Percentiles rank a stretch among this genome's conserved stretches.
phyloP scores from a whole-genome alignment of 2,329 filamentous ascomycete genomes.

The Pseudogymnoascus sp. region DNA sequence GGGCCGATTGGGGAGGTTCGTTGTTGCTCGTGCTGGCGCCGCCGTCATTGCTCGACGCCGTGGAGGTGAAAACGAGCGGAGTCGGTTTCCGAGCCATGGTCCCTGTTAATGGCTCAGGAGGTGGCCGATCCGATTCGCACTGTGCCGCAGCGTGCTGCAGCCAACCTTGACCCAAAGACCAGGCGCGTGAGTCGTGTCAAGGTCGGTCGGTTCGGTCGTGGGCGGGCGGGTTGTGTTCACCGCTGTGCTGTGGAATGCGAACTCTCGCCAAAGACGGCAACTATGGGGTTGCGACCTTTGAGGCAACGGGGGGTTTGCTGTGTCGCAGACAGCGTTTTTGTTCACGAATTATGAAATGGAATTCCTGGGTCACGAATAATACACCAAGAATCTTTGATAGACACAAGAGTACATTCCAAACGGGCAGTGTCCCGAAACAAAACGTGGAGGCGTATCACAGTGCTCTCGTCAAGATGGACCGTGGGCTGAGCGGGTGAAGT shows the following conservation, averaged over 20 bases:
- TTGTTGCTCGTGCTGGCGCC: background rate
- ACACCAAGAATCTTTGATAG: background rate
- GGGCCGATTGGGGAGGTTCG: background rate
- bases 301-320: background rate
- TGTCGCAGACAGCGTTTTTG: background rate
- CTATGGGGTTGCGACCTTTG: conserved; percentile 2
- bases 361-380: background rate
- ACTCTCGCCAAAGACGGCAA: conserved; percentile 1
- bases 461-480: background rate
- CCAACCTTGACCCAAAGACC: conserved; percentile 6
- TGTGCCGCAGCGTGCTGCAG: conserved; percentile 4
- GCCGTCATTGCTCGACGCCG: background rate
- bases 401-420: background rate
- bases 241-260: background rate
- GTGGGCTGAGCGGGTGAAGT: background rate
- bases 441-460: conserved; percentile 2
- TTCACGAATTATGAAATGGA: conserved; percentile 1
- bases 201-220: background rate
- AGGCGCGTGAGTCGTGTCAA: conserved; percentile 1
- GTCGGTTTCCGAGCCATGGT: conserved; percentile 6
- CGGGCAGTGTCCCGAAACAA: background rate
- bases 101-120: background rate
- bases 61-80: background rate
- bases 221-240: background rate
- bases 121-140: background rate